phyloP scores from a whole-genome alignment of 208 protist species.

The Crithidia mellificae region DNA sequence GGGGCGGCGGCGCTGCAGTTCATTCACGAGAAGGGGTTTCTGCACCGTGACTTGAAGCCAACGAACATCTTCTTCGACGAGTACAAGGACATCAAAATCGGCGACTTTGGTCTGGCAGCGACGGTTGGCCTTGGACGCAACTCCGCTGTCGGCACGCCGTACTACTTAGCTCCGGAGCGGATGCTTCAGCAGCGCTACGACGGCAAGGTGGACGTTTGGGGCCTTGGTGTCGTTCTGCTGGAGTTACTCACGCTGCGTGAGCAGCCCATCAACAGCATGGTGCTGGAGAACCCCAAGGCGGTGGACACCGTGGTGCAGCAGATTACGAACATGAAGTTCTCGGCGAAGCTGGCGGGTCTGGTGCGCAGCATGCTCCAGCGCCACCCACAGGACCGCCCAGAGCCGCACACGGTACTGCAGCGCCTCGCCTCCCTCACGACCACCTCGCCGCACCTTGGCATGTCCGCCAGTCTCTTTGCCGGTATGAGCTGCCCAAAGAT shows the following conservation, averaged over 20 bases:
- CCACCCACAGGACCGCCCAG: constrained; percentile 64
- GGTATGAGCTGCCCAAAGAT: constrained; percentile 65
- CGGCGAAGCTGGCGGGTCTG: constrained; percentile 50
- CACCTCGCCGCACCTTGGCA: constrained; percentile 27
- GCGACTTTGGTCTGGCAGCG: constrained; percentile 89
- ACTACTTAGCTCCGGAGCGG: constrained; percentile 93
- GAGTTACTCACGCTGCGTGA: constrained; percentile 81
- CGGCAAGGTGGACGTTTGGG: constrained; percentile 88
- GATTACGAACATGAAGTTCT: constrained; percentile 71
- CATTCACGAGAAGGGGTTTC: constrained; percentile 82
- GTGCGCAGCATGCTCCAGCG: constrained; percentile 77
- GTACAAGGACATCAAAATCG: constrained; percentile 74
- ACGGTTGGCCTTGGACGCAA: constrained; percentile 60
- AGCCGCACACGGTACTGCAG: constrained; percentile 46
- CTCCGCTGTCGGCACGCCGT: constrained; percentile 84
- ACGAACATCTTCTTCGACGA: constrained; percentile 91
- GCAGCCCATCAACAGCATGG: constrained; percentile 80
- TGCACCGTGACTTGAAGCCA: constrained; percentile 91
- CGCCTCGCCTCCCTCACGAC: constrained; percentile 46
- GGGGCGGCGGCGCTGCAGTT: constrained; percentile 71
- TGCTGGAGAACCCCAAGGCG: constrained; percentile 63
- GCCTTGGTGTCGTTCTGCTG: constrained; percentile 76
- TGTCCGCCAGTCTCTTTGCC: constrained; percentile 42
- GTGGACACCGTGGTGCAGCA: constrained; percentile 57
- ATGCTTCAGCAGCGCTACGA: constrained; percentile 83